Conservation (phyloP, 306 rosid species). For the Arachis hypogaea region DNA sequence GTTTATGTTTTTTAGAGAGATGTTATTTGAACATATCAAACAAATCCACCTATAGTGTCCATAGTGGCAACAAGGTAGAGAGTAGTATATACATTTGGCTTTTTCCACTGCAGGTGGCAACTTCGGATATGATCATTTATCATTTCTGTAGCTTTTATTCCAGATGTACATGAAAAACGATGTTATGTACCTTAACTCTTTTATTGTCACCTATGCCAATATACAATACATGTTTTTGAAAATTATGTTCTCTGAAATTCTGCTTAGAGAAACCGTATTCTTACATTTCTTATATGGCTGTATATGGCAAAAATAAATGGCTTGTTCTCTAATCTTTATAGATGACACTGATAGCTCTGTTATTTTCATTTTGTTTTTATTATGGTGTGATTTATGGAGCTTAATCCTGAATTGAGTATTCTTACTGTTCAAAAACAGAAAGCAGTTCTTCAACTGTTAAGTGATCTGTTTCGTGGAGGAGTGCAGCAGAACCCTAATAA, state of each 20-base stretch:
- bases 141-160: background rate
- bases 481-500: conserved; percentile 60
- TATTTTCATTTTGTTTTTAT: conserved; percentile 19
- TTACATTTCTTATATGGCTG: background rate
- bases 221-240: background rate
- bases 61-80: too few species aligned
- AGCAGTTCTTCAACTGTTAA: conserved; percentile 92
- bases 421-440: conserved; percentile 70
- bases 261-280: conserved; percentile 3
- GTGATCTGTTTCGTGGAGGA: conserved; percentile 56
- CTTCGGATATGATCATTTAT: too few species aligned
- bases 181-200: background rate
- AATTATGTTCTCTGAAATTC: background rate
- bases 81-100: too few species aligned
- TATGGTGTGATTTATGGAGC: conserved; percentile 9
- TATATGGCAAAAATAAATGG: background rate
- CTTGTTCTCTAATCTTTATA: conserved; percentile 12
- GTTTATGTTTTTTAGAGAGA: background rate
- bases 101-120: too few species aligned
- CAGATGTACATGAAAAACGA: background rate
- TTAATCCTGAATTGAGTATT: conserved; percentile 43
- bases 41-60: too few species aligned
- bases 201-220: conserved; percentile 21
- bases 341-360: conserved; percentile 22
- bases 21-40: too few species aligned